Conservation (phyloP, 345 rosid genomes). For the Moricandia arvensis region DNA sequence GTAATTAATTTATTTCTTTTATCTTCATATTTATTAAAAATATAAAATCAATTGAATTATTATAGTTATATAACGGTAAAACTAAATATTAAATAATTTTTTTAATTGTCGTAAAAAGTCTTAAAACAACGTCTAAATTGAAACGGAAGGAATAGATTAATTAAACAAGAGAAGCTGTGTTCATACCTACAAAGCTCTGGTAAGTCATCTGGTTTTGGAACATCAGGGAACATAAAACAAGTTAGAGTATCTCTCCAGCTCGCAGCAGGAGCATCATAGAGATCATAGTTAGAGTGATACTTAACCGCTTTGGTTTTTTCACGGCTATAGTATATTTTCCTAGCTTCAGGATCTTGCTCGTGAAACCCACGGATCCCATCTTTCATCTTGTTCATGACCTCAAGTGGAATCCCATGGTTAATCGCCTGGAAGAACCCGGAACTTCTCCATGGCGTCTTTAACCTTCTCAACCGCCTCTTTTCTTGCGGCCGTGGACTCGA, state of each 20-base stretch:
- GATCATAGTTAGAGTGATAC: background rate
- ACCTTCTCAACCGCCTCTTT: background rate
- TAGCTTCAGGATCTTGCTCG: background rate
- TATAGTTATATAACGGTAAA: too few species aligned
- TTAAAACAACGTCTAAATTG: too few species aligned
- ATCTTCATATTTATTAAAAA: too few species aligned
- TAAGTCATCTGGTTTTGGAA: background rate
- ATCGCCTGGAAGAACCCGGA: background rate
- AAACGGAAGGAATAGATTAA: too few species aligned
- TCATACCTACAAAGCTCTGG: background rate
- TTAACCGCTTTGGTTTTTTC: background rate
- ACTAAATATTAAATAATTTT: too few species aligned
- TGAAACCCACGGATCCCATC: background rate
- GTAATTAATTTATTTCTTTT: too few species aligned
- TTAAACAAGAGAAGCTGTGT: background rate
- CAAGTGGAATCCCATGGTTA: background rate
- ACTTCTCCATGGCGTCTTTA: background rate
- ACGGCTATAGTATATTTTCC: background rate
- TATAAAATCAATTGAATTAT: too few species aligned
- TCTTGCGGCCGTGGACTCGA: background rate
- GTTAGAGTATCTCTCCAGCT: conserved; percentile 5
- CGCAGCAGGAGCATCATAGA: background rate
- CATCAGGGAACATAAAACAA: background rate
- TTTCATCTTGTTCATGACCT: background rate
- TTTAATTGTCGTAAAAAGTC: too few species aligned